Evolutionary conservation across 352 stramenopile species (phyloP).

Genomic region (Saprolegnia diclina): DNA sequence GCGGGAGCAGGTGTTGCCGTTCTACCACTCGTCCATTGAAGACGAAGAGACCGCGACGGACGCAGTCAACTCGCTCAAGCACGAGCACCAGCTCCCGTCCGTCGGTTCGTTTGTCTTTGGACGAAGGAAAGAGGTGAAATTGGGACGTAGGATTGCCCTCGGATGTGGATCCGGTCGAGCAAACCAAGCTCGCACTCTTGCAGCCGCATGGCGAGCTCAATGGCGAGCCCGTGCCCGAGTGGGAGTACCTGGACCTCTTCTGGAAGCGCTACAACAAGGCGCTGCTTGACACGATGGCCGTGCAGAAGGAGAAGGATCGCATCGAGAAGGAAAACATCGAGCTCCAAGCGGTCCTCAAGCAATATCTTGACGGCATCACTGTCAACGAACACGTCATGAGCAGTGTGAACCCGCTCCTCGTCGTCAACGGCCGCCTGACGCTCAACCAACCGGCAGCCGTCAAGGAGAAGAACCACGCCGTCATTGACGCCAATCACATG

Average conservation of each 20-base stretch:
- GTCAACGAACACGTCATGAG: constrained; percentile 90
- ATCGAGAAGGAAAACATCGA: constrained; percentile 86
- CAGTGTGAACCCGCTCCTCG: constrained; percentile 86
- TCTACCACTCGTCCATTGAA: constrained; percentile 58
- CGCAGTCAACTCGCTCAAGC: constrained; percentile 24
- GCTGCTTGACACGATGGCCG: constrained; percentile 86
- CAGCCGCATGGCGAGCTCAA: constrained; percentile 49
- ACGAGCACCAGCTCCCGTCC: constrained; percentile 5
- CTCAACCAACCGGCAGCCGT: constrained; percentile 36
- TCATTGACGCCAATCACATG: constrained; percentile 81
- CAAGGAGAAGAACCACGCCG: constrained; percentile 32
- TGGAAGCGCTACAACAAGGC: constrained; percentile 95
- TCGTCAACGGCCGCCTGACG: constrained; percentile 86
- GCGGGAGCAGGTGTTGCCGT: constrained; percentile 85
- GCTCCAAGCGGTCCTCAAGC: constrained; percentile 85
- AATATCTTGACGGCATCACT: constrained; percentile 91
- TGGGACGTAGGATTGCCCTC: constrained; percentile 25
- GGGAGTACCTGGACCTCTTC: constrained; percentile 87
- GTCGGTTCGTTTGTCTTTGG: neutral
- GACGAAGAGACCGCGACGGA: constrained; percentile 62
- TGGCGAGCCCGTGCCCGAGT: constrained; percentile 53
- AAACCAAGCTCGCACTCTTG: constrained; percentile 42
- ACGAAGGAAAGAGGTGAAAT: neutral
- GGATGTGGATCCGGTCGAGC: constrained; percentile 41
- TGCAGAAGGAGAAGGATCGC: constrained; percentile 81